These are phyloP conservation scores for Boechera divaricarpa DNA, from an alignment of 345 rosid genomes.

Conservation along the genomic window DNA sequence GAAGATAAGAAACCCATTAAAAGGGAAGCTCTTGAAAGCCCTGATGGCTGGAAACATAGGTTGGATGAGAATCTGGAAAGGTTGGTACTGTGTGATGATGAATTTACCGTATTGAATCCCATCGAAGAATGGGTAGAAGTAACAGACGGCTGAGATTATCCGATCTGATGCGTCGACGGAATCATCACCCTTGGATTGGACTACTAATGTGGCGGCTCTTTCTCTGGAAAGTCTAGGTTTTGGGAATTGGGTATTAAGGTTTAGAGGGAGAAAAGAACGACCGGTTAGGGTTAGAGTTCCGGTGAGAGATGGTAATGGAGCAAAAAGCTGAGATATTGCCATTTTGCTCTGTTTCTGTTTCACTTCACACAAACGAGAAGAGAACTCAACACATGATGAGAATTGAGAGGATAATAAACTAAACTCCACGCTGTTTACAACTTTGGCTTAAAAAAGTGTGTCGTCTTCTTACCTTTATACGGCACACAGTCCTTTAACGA, in stretches of 20 bases:
- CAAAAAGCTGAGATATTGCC: constrained; percentile 53
- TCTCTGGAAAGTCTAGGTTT: constrained; percentile 34
- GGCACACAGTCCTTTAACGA: not conserved
- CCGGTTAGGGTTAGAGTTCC: constrained; percentile 35
- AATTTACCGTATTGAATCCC: constrained; percentile 91
- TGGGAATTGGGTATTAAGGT: constrained; percentile 21
- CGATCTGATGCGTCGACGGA: constrained; percentile 86
- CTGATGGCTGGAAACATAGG: constrained; percentile 82
- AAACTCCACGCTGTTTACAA: constrained; percentile 19
- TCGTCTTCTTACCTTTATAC: constrained; percentile 1
- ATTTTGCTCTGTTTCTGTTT: constrained; percentile 40
- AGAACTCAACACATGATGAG: constrained; percentile 4
- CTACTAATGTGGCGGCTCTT: constrained; percentile 39
- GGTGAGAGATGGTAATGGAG: constrained; percentile 46
- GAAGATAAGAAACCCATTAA: constrained; percentile 81
- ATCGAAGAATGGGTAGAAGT: constrained; percentile 94
- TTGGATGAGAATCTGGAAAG: constrained; percentile 69
- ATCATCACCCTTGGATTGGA: constrained; percentile 60
- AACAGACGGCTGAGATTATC: constrained; percentile 82
- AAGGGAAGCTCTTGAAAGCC: constrained; percentile 85
- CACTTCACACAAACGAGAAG: constrained; percentile 31
- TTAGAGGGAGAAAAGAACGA: constrained; percentile 42
- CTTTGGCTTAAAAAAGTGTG: not conserved
- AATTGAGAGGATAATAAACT: constrained; percentile 39
- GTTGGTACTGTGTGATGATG: constrained; percentile 71